A percentile compares a stretch with the other conserved stretches of the same genome.
Conservation (phyloP, 2,329 filamentous ascomycete species). For the Trichoderma afroharzianum region DNA sequence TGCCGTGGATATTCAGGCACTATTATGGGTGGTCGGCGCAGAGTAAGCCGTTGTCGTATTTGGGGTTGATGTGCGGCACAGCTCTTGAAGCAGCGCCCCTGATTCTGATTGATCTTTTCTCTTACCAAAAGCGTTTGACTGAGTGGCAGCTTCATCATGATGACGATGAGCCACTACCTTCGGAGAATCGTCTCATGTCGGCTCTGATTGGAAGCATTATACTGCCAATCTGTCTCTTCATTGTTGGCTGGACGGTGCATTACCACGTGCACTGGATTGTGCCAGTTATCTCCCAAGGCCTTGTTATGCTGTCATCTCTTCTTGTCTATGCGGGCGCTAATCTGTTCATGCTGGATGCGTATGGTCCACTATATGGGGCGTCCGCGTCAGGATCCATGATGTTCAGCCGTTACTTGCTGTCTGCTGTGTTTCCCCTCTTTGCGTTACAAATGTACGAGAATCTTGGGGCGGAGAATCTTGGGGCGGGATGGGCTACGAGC, state of each 20-base stretch:
- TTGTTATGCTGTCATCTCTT: constrained; percentile 27
- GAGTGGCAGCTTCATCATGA: constrained; percentile 39
- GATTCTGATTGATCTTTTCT: constrained; percentile 49
- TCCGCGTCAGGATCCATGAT: constrained; percentile 28
- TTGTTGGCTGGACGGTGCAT: constrained; percentile 61
- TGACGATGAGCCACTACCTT: constrained; percentile 50
- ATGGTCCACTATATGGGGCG: constrained; percentile 28
- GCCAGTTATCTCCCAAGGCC: constrained; percentile 26
- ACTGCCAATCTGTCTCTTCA: constrained; percentile 63
- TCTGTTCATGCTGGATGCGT: constrained; percentile 29
- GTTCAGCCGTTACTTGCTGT: constrained; percentile 48
- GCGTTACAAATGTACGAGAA: constrained; percentile 37
- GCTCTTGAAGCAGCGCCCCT: constrained; percentile 40
- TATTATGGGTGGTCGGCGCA: constrained; percentile 56
- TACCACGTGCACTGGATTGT: constrained; percentile 25
- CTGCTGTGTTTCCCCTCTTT: constrained; percentile 52
- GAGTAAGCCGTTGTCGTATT: constrained; percentile 61
- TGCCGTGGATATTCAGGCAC: constrained; percentile 63
- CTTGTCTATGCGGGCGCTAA: constrained; percentile 28
- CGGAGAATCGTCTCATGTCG: constrained; percentile 62
- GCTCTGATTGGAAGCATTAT: constrained; percentile 59
- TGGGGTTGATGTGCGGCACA: constrained; percentile 68
- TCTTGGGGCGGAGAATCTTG: constrained; percentile 37
- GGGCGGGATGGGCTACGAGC: constrained; percentile 43
- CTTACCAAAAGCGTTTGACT: constrained; percentile 53